Conservation (phyloP, 2,329 filamentous ascomycete genomes). For the Exserohilum turcica region DNA sequence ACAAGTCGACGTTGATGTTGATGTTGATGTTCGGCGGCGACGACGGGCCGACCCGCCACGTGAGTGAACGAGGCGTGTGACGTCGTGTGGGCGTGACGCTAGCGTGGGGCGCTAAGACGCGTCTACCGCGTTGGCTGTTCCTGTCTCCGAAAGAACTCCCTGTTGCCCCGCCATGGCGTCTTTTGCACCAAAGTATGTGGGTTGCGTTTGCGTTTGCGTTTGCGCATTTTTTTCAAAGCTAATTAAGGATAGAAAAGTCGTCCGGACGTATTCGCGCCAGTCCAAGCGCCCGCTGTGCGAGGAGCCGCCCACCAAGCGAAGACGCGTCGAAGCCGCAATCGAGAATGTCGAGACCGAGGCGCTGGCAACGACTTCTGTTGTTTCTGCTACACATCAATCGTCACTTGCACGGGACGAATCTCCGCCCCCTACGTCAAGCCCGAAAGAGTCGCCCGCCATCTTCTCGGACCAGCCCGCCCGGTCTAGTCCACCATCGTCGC, state of each 20-base stretch:
- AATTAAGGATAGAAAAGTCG: constrained; percentile 32
- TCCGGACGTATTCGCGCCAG: constrained; percentile 47
- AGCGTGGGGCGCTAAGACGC: constrained; percentile 36
- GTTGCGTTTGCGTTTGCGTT: not conserved
- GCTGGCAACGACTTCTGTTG: constrained; percentile 9
- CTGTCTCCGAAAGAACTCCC: constrained; percentile 9
- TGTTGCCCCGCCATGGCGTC: constrained; percentile 30
- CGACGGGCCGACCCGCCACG: not conserved
- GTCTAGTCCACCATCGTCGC: constrained; percentile 43
- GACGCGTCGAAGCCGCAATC: constrained; percentile 37
- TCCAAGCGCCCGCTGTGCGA: constrained; percentile 35
- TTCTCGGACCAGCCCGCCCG: constrained; percentile 50
- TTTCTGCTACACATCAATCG: not conserved
- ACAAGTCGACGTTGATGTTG: too few relatives aligned
- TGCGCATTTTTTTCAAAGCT: constrained; percentile 9
- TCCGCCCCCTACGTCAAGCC: constrained; percentile 35
- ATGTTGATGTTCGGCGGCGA: not conserved
- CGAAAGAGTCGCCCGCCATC: constrained; percentile 38
- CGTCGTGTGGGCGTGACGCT: constrained; percentile 16
- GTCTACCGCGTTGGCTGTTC: constrained; percentile 20
- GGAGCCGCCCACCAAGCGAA: constrained; percentile 44
- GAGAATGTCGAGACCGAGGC: constrained; percentile 12
- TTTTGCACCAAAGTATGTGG: constrained; percentile 31
- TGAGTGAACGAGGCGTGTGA: constrained; percentile 9
- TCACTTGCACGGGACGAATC: constrained; percentile 19